Base-by-base conservation (phyloP, 1,284 basidiomycete genomes). In the Pterulicium gracile region DNA sequence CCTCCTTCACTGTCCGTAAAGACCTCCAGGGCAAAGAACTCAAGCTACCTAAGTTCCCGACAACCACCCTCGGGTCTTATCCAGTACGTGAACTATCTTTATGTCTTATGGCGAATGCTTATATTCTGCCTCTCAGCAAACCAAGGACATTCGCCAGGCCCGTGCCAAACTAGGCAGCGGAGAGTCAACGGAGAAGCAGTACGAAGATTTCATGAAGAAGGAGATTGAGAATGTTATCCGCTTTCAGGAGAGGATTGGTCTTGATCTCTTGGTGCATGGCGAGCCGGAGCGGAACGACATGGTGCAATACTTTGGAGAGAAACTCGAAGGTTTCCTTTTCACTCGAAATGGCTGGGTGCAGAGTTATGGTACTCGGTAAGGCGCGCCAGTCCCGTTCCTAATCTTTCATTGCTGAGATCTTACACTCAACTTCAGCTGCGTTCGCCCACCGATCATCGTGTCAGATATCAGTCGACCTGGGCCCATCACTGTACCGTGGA, bases 231-330 rank as follows among this genome's bases (percentile, higher is more conserved):
- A 68, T 53, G 94, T 96, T 54, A 94, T 98, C 56, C 77, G 82
- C 56, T 92, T 96, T 87, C 96, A 99, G 70, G 95, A 98, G 77
- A 82, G 81, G 64, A 79, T 94, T 55, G 94, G 88, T 58, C 83
- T 99, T 55, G 96, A 99, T 70, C 81, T 99, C 52, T 80, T 98
- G 58, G 96, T 99, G 55, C 96, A 99, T 72, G 96, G 96, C 62
- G 96, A 99, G 72, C 89, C 96, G 49, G 94, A 98, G 75, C 85
- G 94, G 61, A 97, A 97, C 69, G 94, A 98, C 78, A 97, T 97
- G 94, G 91, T 97, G 51, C 92, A 97, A 72, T 99, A 99, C 85
- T 99, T 98, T 59, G 96, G 96, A 61, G 96, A 99, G 72, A 89
- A 85, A 61, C 77, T 99, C 57, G 75, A 82, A 52, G 96, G 96